Percentiles rank a stretch among this genome's conserved stretches.
These are phyloP conservation scores for Limnomonas spitsbergensis DNA, from an alignment of 139 green algal genomes.

Conservation along the genomic window DNA sequence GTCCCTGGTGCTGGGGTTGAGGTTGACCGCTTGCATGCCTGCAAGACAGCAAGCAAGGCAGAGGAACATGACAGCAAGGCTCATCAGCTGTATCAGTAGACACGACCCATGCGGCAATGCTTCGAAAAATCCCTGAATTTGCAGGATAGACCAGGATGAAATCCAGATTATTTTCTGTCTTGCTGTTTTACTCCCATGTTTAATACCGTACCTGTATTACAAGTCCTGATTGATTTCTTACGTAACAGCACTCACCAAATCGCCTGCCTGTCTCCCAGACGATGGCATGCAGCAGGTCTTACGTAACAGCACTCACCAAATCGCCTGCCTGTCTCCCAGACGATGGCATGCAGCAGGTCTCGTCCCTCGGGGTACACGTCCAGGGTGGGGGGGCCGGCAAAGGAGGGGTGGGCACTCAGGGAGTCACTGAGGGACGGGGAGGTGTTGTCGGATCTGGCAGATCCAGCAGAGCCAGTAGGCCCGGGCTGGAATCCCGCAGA, in stretches of 20 bases:
- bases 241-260: conserved; percentile 1
- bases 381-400: no score
- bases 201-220: not conserved
- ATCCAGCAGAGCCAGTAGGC: no score
- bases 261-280: not conserved
- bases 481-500: no score
- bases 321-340: not conserved
- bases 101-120: not conserved
- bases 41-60: not conserved
- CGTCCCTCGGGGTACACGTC: no score
- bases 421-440: no score
- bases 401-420: no score
- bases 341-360: no score
- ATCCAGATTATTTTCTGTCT: not conserved
- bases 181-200: not conserved
- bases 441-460: no score
- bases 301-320: not conserved
- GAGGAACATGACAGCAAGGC: not conserved
- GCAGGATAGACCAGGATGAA: no score
- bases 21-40: conserved; percentile 11
- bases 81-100: not conserved
- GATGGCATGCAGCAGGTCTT: no score
- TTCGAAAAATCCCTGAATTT: not conserved
- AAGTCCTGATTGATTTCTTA: not conserved
- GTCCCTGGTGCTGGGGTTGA: not conserved